Evolutionary conservation across 2,329 filamentous ascomycete species (phyloP).

Genomic region (Pleomassaria siparia): DNA sequence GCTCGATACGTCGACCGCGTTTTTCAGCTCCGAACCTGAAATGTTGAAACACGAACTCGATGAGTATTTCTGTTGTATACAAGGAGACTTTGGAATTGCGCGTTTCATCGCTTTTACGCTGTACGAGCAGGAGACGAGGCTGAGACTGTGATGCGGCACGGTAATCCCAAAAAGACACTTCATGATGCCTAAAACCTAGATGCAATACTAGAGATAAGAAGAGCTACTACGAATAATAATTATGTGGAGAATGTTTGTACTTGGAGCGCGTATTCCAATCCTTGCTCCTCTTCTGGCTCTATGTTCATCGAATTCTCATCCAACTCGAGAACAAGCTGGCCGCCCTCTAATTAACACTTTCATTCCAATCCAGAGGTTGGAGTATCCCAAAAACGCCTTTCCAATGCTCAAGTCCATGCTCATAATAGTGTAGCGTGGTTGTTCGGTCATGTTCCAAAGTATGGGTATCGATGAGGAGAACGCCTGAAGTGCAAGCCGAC

Average conservation of each 20-base stretch:
- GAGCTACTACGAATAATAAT: background rate
- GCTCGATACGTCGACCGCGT: background rate
- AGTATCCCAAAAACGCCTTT: slow-evolving; percentile 28
- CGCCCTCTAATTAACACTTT: slow-evolving; percentile 1
- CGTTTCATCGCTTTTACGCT: background rate
- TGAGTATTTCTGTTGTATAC: background rate
- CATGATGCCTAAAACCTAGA: background rate
- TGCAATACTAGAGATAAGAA: slow-evolving; percentile 7
- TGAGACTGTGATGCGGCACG: background rate
- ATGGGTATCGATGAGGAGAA: slow-evolving; percentile 39
- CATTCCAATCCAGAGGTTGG: slow-evolving; percentile 4
- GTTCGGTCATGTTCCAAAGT: slow-evolving; percentile 22
- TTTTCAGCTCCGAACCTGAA: background rate
- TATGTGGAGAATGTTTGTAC: slow-evolving; percentile 1
- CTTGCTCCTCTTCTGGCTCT: background rate
- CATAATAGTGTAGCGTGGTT: slow-evolving; percentile 21
- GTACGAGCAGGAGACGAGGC: background rate
- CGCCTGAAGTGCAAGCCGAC: slow-evolving; percentile 33
- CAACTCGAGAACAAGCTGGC: background rate
- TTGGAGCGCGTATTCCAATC: background rate
- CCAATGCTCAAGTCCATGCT: slow-evolving; percentile 38
- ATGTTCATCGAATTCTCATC: background rate
- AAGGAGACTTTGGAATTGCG: background rate
- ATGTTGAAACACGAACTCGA: background rate
- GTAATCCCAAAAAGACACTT: too few species aligned